A percentile compares a stretch with the other conserved stretches of the same genome.
Evolutionary conservation across 805 yeast species (phyloP).

Genomic region (Kuraishia capsulata): DNA sequence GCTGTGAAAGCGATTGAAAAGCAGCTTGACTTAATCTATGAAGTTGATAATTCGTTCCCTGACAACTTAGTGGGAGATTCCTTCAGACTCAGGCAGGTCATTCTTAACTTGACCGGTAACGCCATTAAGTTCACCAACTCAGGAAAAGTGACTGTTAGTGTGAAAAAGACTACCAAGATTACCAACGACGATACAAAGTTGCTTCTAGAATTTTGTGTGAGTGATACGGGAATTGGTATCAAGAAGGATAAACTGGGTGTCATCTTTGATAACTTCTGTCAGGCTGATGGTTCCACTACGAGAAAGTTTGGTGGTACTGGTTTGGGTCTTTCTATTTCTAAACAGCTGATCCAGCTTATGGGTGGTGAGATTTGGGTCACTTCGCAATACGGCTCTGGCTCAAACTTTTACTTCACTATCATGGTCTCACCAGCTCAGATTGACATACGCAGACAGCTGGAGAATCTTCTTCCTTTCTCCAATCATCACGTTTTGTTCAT

Average conservation of each 20-base stretch:
- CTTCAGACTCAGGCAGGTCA: conserved; percentile 80
- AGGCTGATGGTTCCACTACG: conserved; percentile 90
- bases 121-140: conserved; percentile 81
- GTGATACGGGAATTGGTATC: conserved; percentile 89
- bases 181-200: conserved; percentile 35
- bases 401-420: conserved; percentile 75
- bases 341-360: conserved; percentile 80
- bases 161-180: conserved; percentile 39
- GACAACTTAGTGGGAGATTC: conserved; percentile 85
- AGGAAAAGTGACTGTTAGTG: conserved; percentile 75
- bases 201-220: conserved; percentile 71
- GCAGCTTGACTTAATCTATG: conserved; percentile 69
- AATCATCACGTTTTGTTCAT: conserved; percentile 64
- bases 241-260: conserved; percentile 77
- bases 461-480: conserved; percentile 62
- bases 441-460: conserved; percentile 53
- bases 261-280: conserved; percentile 85
- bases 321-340: conserved; percentile 78
- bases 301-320: conserved; percentile 94
- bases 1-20: conserved; percentile 88
- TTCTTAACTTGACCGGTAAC: conserved; percentile 78
- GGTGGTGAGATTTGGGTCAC: conserved; percentile 93
- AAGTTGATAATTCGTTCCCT: conserved; percentile 81
- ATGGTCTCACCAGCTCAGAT: conserved; percentile 67
- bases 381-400: conserved; percentile 71